Evolutionary conservation across 441 rosid genomes (phyloP).

Genomic region (Sinapis alba): DNA sequence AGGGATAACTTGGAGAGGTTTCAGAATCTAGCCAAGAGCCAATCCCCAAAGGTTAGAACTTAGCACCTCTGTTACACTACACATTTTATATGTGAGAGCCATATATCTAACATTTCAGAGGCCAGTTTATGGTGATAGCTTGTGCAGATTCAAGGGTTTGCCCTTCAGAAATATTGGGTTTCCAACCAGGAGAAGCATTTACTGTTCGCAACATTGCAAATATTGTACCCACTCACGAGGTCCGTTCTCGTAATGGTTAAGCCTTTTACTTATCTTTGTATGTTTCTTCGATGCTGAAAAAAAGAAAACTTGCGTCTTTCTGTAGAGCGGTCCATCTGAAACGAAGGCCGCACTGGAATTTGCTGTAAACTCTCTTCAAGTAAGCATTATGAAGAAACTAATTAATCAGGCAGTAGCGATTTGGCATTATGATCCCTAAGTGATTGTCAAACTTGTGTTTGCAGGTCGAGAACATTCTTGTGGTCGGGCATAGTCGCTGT

Average conservation of each 20-base stretch:
- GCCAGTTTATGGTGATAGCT: slow-evolving; percentile 85
- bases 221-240: slow-evolving; percentile 77
- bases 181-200: slow-evolving; percentile 94
- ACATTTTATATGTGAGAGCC: background rate
- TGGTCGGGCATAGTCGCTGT: slow-evolving; percentile 84
- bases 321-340: slow-evolving; percentile 80
- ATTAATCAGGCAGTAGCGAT: background rate
- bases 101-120: slow-evolving; percentile 42
- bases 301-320: background rate
- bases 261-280: background rate
- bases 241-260: slow-evolving; percentile 14
- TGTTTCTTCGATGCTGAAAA: slow-evolving; percentile 9
- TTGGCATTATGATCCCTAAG: background rate
- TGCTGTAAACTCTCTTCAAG: slow-evolving; percentile 73
- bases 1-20: slow-evolving; percentile 70
- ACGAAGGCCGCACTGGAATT: slow-evolving; percentile 87
- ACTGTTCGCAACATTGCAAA: slow-evolving; percentile 81
- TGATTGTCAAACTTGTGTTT: slow-evolving; percentile 16
- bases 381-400: slow-evolving; percentile 38
- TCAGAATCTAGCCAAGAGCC: slow-evolving; percentile 64
- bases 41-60: slow-evolving; percentile 71
- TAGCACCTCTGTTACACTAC: background rate
- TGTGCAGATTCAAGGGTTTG: slow-evolving; percentile 95
- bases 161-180: slow-evolving; percentile 78
- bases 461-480: slow-evolving; percentile 83